Percentiles rank a stretch among this genome's conserved stretches.
These are phyloP conservation scores for Metroxylon sagu DNA, from an alignment of 176 grass and related monocot genomes.

Conservation along the genomic window DNA sequence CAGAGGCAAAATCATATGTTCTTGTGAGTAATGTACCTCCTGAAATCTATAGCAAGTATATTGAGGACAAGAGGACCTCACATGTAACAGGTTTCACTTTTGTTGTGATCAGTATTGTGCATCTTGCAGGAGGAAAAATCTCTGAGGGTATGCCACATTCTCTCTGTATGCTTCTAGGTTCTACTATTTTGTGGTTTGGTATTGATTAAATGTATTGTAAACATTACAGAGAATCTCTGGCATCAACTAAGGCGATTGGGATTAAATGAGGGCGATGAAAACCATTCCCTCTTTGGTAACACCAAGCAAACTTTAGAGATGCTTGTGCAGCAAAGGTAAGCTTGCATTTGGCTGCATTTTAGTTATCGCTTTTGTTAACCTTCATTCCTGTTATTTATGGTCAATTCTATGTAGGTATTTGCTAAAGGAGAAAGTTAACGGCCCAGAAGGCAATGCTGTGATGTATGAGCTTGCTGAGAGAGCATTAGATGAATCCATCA, in stretches of 20 bases:
- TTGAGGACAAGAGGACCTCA: constrained; percentile 50
- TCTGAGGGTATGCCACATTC: constrained; percentile 43
- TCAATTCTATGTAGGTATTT: constrained; percentile 49
- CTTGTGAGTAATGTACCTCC: constrained; percentile 50
- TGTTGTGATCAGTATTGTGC: constrained; percentile 55
- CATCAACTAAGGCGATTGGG: constrained; percentile 67
- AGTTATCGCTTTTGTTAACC: neutral
- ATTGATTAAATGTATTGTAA: neutral
- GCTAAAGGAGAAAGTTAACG: constrained; percentile 72
- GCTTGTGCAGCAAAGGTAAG: constrained; percentile 78
- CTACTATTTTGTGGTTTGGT: neutral
- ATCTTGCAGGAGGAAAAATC: constrained; percentile 58
- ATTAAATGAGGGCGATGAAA: constrained; percentile 54
- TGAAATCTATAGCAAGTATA: constrained; percentile 46
- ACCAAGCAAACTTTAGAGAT: constrained; percentile 71
- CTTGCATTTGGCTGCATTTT: neutral
- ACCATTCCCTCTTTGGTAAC: constrained; percentile 47
- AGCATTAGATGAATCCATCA: constrained; percentile 65
- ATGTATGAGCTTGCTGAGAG: constrained; percentile 89
- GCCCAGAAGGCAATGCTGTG: constrained; percentile 65
- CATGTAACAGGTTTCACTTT: constrained; percentile 66
- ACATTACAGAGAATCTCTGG: constrained; percentile 69
- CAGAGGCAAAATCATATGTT: constrained; percentile 66
- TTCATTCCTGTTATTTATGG: neutral
- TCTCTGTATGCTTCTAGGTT: neutral